phyloP scores from a whole-genome alignment of 768 basidiomycete species.

The Coprinopsis strossmayeri region DNA sequence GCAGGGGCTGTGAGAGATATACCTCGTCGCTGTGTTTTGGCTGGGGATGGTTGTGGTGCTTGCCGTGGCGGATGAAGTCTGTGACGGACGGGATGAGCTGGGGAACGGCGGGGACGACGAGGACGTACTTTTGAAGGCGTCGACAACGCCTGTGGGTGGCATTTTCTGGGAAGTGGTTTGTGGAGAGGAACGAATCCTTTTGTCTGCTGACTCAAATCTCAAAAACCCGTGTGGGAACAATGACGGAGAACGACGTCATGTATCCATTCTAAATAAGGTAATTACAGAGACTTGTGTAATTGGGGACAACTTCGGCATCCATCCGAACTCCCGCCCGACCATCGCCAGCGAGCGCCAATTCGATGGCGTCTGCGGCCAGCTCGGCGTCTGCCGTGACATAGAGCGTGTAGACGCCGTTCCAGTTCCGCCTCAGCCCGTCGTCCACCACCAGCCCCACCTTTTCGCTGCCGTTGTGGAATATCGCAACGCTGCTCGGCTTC shows the following conservation, averaged over 20 bases:
- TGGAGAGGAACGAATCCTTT: slow-evolving; percentile 8
- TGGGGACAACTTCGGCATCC: too few relatives aligned
- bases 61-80: slow-evolving; percentile 84
- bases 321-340: too few relatives aligned
- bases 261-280: too few relatives aligned
- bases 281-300: too few relatives aligned
- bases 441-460: neutral
- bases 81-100: slow-evolving; percentile 15
- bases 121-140: slow-evolving; percentile 79
- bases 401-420: too few relatives aligned
- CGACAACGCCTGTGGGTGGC: slow-evolving; percentile 64
- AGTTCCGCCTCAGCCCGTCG: too few relatives aligned
- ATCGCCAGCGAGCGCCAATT: too few relatives aligned
- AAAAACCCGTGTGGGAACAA: slow-evolving; percentile 1
- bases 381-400: too few relatives aligned
- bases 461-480: neutral
- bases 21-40: slow-evolving; percentile 15
- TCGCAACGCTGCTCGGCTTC: neutral
- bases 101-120: slow-evolving; percentile 13
- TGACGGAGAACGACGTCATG: neutral
- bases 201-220: slow-evolving; percentile 6
- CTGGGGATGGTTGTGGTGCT: slow-evolving; percentile 46
- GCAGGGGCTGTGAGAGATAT: neutral
- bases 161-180: slow-evolving; percentile 24
- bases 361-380: too few relatives aligned